phyloP scores from a whole-genome alignment of 768 basidiomycete species.

The Hericium erinaceus region DNA sequence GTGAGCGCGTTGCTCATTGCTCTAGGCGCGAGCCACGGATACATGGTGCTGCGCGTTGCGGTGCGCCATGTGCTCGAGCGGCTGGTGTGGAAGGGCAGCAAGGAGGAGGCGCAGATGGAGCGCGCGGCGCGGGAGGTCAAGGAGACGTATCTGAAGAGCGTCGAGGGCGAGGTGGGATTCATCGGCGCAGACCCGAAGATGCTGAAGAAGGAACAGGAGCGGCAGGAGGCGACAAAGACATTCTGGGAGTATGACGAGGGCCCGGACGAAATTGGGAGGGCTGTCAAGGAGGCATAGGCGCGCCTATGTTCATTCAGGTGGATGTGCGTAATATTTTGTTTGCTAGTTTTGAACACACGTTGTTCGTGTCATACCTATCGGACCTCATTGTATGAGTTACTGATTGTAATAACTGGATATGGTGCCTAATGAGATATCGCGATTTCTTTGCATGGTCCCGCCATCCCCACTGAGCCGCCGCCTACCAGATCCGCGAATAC shows the following conservation, averaged over 20 bases:
- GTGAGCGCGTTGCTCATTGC: slow-evolving; percentile 39
- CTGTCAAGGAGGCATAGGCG: slow-evolving; percentile 40
- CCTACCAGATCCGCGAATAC: too few species aligned
- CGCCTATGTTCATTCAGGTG: too few species aligned
- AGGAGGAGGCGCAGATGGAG: slow-evolving; percentile 52
- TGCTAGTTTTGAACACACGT: too few species aligned
- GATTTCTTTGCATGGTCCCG: too few species aligned
- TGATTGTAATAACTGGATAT: too few species aligned
- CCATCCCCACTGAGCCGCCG: too few species aligned
- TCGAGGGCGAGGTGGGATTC: slow-evolving; percentile 18
- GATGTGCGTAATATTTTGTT: too few species aligned
- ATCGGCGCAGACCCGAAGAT: slow-evolving; percentile 16
- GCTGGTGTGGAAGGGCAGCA: slow-evolving; percentile 67
- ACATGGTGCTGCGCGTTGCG: slow-evolving; percentile 50
- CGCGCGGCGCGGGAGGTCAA: slow-evolving; percentile 46
- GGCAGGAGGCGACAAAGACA: slow-evolving; percentile 4
- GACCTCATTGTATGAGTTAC: too few species aligned
- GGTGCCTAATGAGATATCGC: too few species aligned
- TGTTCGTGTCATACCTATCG: too few species aligned
- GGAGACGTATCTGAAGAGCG: slow-evolving; percentile 29
- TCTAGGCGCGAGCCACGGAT: slow-evolving; percentile 82
- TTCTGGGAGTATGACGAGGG: slow-evolving; percentile 77
- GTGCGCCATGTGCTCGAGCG: slow-evolving; percentile 67
- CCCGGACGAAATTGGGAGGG: slow-evolving; percentile 57
- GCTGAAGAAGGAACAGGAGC: slow-evolving; percentile 12